Evolutionary conservation across 148 eudicot species (phyloP).

Genomic region (Rhododendron kiyosumense): DNA sequence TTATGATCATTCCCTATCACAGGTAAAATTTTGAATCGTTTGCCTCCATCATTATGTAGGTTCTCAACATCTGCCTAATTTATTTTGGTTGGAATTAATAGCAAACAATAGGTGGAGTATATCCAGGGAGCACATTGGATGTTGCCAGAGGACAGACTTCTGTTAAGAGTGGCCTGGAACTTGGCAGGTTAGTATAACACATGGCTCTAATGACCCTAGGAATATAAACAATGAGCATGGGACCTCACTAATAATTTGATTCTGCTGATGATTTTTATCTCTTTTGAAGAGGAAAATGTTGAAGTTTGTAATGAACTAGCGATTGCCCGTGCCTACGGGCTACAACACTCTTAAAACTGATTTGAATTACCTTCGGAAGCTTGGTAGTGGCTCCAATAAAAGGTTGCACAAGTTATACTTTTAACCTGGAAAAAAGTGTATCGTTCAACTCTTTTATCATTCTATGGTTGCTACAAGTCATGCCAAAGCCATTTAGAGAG

Average conservation of each 20-base stretch:
- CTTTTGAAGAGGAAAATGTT: not conserved
- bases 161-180: slow-evolving; percentile 43
- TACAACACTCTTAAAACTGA: not conserved
- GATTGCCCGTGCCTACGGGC: not conserved
- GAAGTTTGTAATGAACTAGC: not conserved
- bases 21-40: slow-evolving; percentile 25
- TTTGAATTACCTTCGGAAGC: not conserved
- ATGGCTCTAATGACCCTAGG: not conserved
- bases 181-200: slow-evolving; percentile 54
- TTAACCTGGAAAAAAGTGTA: too few relatives aligned
- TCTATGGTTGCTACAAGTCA: too few relatives aligned
- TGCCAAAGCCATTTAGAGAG: too few relatives aligned
- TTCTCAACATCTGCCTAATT: not conserved
- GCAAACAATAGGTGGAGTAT: slow-evolving; percentile 36
- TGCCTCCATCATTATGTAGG: not conserved
- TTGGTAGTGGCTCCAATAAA: not conserved
- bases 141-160: slow-evolving; percentile 37
- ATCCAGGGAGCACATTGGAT: slow-evolving; percentile 31
- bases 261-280: not conserved
- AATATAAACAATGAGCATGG: not conserved
- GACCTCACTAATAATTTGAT: not conserved
- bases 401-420: too few relatives aligned
- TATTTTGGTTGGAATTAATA: slow-evolving; percentile 12
- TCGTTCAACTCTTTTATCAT: too few relatives aligned
- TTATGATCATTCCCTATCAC: slow-evolving; percentile 37